Percentiles rank a stretch among this genome's conserved stretches.
phyloP scores from a whole-genome alignment of 2,329 filamentous ascomycete genomes.

The Trichoderma endophyticum region DNA sequence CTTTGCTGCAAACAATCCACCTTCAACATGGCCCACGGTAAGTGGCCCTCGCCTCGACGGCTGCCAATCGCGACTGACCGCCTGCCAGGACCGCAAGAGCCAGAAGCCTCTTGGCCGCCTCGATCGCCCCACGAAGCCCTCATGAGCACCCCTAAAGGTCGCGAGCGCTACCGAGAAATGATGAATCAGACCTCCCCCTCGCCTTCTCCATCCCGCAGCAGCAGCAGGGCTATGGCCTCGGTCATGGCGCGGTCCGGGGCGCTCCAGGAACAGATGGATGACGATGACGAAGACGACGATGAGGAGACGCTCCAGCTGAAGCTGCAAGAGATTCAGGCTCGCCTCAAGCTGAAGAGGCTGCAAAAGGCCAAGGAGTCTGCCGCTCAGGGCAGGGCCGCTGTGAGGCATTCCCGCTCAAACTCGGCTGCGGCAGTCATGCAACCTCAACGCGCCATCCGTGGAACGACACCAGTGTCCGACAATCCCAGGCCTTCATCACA shows the following conservation, averaged over 20 bases:
- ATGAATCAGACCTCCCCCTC: constrained; percentile 65
- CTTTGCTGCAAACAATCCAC: constrained; percentile 2
- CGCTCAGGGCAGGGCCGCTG: constrained; percentile 23
- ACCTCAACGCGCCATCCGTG: constrained; percentile 24
- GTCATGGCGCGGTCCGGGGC: constrained; percentile 31
- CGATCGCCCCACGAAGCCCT: constrained; percentile 64
- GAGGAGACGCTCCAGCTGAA: constrained; percentile 87
- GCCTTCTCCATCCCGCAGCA: constrained; percentile 53
- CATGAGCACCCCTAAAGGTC: constrained; percentile 70
- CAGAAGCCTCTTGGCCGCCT: constrained; percentile 62
- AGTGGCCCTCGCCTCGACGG: not conserved
- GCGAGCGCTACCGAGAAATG: constrained; percentile 68
- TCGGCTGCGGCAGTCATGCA: constrained; percentile 26
- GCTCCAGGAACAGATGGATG: constrained; percentile 29
- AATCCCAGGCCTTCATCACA: constrained; percentile 23
- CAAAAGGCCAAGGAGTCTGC: constrained; percentile 51
- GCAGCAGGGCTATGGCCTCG: constrained; percentile 13
- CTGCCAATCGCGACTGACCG: constrained; percentile 13
- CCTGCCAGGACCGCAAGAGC: constrained; percentile 26
- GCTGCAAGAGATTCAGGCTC: constrained; percentile 83
- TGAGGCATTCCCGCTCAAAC: constrained; percentile 23
- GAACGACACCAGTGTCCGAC: constrained; percentile 29
- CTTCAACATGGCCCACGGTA: constrained; percentile 19
- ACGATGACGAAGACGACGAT: constrained; percentile 65
- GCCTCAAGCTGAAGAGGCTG: constrained; percentile 81